Percentiles rank a stretch among this genome's conserved stretches.
Conservation (phyloP, 192 early-diverging fungal genomes). For the Allomyces macrogynus region DNA sequence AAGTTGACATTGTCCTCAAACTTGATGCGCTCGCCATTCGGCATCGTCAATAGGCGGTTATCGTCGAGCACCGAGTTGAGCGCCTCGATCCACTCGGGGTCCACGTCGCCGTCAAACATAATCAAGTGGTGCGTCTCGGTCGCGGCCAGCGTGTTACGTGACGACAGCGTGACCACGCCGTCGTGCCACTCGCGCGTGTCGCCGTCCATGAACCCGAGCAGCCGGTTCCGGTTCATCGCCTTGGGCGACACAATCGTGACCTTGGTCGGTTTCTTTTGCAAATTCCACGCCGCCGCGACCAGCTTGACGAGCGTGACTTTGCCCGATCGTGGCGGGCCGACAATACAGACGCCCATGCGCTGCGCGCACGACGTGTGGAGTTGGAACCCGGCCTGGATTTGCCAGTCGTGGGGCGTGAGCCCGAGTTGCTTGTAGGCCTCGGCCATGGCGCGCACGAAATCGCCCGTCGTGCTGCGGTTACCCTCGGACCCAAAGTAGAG, state of each 20-base stretch:
- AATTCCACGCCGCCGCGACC: conserved; percentile 70
- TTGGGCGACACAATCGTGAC: conserved; percentile 94
- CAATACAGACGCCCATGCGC: conserved; percentile 98
- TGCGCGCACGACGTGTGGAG: conserved; percentile 92
- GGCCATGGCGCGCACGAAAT: conserved; percentile 48
- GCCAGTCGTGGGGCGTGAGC: conserved; percentile 51
- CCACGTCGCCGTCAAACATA: conserved; percentile 98
- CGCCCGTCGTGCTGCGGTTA: conserved; percentile 48
- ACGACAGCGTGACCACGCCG: conserved; percentile 88
- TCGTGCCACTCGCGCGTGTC: conserved; percentile 99
- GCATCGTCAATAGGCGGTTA: conserved; percentile 87
- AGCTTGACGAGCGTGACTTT: conserved; percentile 85
- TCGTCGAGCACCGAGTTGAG: conserved; percentile 93
- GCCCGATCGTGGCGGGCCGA: conserved; percentile 89
- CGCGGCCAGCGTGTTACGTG: conserved; percentile 94
- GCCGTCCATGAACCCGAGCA: conserved; percentile 86
- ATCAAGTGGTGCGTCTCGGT: conserved; percentile 89
- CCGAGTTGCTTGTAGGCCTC: conserved; percentile 51
- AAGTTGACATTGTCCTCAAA: conserved; percentile 92
- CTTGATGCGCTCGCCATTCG: conserved; percentile 92
- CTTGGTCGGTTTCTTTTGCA: conserved; percentile 66
- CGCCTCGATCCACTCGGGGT: conserved; percentile 99
- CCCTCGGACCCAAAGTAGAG: conserved; percentile 82
- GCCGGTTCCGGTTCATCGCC: conserved; percentile 80
- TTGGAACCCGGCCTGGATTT: conserved; percentile 94